Evolutionary conservation across 768 basidiomycete species (phyloP), one percentile per base, ranked within the genome.

Genomic region (Boletus pseudo-olivaceus): DNA sequence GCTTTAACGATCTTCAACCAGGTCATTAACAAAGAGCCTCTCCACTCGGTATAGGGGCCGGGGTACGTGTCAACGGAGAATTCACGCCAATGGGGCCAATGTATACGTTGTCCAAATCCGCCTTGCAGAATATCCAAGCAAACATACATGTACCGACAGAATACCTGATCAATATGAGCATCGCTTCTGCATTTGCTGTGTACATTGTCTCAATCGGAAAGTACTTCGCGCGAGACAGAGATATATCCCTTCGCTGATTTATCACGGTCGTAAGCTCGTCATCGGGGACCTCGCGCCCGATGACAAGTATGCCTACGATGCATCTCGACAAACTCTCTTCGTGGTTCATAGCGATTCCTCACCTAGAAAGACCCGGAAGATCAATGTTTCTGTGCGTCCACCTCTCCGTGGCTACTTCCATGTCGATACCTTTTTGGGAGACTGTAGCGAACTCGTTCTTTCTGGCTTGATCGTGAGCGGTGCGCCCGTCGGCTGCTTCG

Each of bases 121-220:
- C 47, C 59, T 64, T 55, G 35, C 74, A 67, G 19, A 74, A 68
- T 29, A 58, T 49, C 91, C 92, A 94, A 8, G 87, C 90, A 7
- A 83, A 69, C 1, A 66, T 71, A 57, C 82, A 88, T 10, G 90
- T 68, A 1, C 68, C 75, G 8, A 81, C 71, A 3, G 82, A 73
- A 68, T 98, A 98, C 6, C 63, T 63, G 5, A 72, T 58, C 10
- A 98, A 69, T 37, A 94, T 78, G 6, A 73, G 51, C 76, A 95
- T 77, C 7, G 90, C 85, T 34, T 71, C 61, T 34, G 54, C 42
- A 52, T 85, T 75, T 1, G 78, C 72, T 26, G 78, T 77, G 62
- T 94, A 91, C 84, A 98, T 93, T 9, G 93, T 98, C 58, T 73
- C 70, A 55, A 95, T 77, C 1, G 81, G 76, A 34, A 98, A 60